Evolutionary conservation across 441 rosid genomes (phyloP), one percentile per base, ranked within the genome.

Genomic region (Breynia disticha): DNA sequence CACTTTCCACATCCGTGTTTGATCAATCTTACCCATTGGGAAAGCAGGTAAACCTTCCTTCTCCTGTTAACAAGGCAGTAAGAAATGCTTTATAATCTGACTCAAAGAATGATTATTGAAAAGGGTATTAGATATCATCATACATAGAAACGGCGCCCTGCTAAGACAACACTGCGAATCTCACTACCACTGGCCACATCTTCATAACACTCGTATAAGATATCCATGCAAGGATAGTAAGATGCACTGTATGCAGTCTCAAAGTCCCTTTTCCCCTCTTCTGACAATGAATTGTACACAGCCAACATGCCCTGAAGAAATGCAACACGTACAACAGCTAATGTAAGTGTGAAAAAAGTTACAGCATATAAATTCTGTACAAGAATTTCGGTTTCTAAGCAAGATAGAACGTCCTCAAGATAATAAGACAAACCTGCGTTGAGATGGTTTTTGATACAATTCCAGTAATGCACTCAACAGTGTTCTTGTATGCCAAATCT

Each of bases 11-110:
- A 90, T 87, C 44, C 83, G 83, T 38, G 98, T 90, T 71, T 84
- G 95, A 60, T 90, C 97, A 56, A 90, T 90, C 66, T 84, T 90
- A 24, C 97, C 97, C 97, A 90, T 90, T 3, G 97, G 97, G 72
- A 90, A 90, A 48, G 96, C 82, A 15, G 96, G 97, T 19, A 90
- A 73, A 17, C 96, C 95, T 16, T 85, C 97, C 67, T 87, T 90
- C 46, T 90, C 97, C 96, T 90, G 71, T 57, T 38, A 69, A 53
- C 19, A 50, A 28, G 39, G 16, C 38, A 32, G 17, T 16, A 24
- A 15, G 56, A 49, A 24, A 20, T 19, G 53, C 15, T 49, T n/a
- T 14, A 8, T 39, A 4, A 39, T 1, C 15, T 9, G 43, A 39
- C 15, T 16, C 19, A 32, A 37, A 52, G 19, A 44, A 52, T 24